Evolutionary conservation across 495 filamentous ascomycete species (phyloP).

Genomic region (Penicillium parvum): DNA sequence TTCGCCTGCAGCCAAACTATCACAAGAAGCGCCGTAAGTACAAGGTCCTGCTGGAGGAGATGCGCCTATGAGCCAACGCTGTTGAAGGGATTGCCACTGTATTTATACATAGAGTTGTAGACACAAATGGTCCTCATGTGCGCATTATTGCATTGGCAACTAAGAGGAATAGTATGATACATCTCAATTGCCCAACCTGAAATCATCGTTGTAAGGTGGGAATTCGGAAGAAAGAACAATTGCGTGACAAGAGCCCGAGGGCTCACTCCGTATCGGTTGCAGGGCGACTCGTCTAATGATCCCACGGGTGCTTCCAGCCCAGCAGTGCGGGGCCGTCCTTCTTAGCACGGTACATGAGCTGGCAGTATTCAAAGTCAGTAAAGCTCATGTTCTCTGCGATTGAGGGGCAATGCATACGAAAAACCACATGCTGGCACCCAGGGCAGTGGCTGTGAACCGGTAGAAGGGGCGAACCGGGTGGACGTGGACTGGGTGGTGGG

Average conservation of each 20-base stretch:
- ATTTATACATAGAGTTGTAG: constrained; percentile 15
- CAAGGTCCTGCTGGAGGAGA: constrained; percentile 71
- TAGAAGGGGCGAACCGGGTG: constrained; percentile 73
- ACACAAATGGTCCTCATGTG: constrained; percentile 9
- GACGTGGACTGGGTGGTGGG: constrained; percentile 63
- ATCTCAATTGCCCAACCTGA: constrained; percentile 15
- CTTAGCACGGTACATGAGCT: constrained; percentile 95
- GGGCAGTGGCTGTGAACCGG: constrained; percentile 73
- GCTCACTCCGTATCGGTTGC: not conserved
- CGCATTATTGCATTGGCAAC: constrained; percentile 8
- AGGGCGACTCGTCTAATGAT: constrained; percentile 58
- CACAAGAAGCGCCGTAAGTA: constrained; percentile 81
- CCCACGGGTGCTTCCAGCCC: constrained; percentile 98
- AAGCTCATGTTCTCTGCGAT: not conserved
- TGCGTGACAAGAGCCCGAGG: not conserved
- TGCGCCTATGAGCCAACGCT: constrained; percentile 44
- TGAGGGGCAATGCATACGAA: constrained; percentile 59
- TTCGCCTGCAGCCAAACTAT: constrained; percentile 49
- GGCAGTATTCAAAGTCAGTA: not conserved
- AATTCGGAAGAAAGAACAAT: constrained; percentile 10
- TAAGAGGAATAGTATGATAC: constrained; percentile 25
- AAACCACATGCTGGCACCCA: constrained; percentile 99
- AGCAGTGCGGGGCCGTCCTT: constrained; percentile 84
- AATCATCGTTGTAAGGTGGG: constrained; percentile 24
- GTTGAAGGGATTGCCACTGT: constrained; percentile 3